Conservation (phyloP, 2,329 filamentous ascomycete species). For the Aspergillus transmontanensis region DNA sequence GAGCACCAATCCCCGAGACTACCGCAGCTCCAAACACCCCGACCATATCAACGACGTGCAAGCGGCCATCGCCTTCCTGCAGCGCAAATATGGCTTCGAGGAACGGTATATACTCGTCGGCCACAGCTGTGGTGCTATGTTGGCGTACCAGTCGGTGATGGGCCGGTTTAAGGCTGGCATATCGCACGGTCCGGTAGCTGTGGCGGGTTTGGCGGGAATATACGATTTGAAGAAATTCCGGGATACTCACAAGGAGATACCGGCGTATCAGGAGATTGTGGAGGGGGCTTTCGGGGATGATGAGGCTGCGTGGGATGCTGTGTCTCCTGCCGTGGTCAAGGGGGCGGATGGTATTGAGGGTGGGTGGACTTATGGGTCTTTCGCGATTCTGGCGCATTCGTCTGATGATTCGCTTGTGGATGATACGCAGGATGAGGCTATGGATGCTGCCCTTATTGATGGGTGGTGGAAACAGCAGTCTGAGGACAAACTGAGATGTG, state of each 20-base stretch:
- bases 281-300: slow-evolving; percentile 46
- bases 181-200: slow-evolving; percentile 33
- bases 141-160: slow-evolving; percentile 50
- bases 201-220: slow-evolving; percentile 48
- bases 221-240: slow-evolving; percentile 45
- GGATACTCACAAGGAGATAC: slow-evolving; percentile 32
- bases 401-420: slow-evolving; percentile 46
- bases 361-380: slow-evolving; percentile 37
- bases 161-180: slow-evolving; percentile 22
- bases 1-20: slow-evolving; percentile 29
- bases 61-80: slow-evolving; percentile 43
- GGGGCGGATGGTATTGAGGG: slow-evolving; percentile 32
- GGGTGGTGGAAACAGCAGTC: slow-evolving; percentile 41
- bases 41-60: slow-evolving; percentile 49
- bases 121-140: slow-evolving; percentile 51
- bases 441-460: slow-evolving; percentile 57
- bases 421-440: slow-evolving; percentile 37
- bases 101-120: slow-evolving; percentile 47
- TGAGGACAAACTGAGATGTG: slow-evolving; percentile 36
- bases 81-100: slow-evolving; percentile 42
- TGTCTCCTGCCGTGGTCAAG: slow-evolving; percentile 41
- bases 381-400: slow-evolving; percentile 46
- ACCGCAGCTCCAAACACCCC: slow-evolving; percentile 45
- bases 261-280: slow-evolving; percentile 43
- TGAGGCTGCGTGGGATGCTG: slow-evolving; percentile 40